phyloP scores from a whole-genome alignment of 768 basidiomycete genomes.

The Clathrus columnatus region DNA sequence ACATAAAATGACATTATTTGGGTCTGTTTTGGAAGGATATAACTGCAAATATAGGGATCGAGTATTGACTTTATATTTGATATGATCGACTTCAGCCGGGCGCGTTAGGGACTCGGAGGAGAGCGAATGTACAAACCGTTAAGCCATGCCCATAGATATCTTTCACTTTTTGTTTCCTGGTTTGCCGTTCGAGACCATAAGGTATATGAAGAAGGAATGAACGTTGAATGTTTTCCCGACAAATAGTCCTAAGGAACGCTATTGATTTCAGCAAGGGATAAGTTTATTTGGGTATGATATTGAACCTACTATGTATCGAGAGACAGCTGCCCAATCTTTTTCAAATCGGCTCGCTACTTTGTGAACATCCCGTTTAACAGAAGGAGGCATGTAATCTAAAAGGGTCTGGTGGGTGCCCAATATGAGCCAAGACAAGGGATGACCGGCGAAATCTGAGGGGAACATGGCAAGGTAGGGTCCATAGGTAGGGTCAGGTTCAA shows the following conservation, averaged over 20 bases:
- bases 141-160: constrained; percentile 80
- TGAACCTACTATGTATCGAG: constrained; percentile 18
- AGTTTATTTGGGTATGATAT: no score
- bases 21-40: constrained; percentile 37
- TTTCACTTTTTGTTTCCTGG: constrained; percentile 1
- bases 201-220: not conserved
- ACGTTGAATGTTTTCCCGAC: not conserved
- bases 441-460: constrained; percentile 61
- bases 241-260: constrained; percentile 11
- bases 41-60: constrained; percentile 74
- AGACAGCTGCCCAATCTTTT: constrained; percentile 42
- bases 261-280: no score
- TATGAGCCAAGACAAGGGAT: constrained; percentile 79
- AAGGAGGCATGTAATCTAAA: constrained; percentile 40
- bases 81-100: constrained; percentile 3
- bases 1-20: constrained; percentile 78
- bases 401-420: constrained; percentile 21
- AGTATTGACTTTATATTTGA: constrained; percentile 64
- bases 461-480: constrained; percentile 75
- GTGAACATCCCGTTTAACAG: constrained; percentile 32
- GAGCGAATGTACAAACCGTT: constrained; percentile 50
- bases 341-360: constrained; percentile 40
- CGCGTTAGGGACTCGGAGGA: not conserved
- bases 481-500: constrained; percentile 43
- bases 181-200: not conserved